These are phyloP conservation scores for Monilinia aucupariae DNA, from an alignment of 2,329 filamentous ascomycete genomes.

Conservation along the genomic window DNA sequence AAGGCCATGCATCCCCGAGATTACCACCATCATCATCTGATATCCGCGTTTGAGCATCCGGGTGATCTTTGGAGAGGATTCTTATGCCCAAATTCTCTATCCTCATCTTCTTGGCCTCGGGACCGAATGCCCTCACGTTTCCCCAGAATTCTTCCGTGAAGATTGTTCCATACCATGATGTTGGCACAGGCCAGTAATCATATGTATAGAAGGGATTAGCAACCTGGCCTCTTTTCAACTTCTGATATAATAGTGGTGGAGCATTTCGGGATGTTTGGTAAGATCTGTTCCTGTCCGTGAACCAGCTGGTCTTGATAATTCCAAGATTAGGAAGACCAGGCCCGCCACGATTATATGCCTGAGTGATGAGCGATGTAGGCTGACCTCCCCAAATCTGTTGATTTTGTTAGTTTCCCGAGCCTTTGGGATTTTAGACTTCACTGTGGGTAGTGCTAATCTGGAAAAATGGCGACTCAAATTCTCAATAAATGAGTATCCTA, in stretches of 20 bases:
- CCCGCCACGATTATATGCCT: constrained; percentile 1
- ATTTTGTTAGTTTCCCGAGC: too few species aligned
- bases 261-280: constrained; percentile 5
- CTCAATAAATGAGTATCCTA: constrained; percentile 10
- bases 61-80: not conserved
- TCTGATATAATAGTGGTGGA: not conserved
- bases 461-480: not conserved
- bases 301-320: constrained; percentile 2
- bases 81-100: not conserved
- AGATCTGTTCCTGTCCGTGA: constrained; percentile 1
- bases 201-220: constrained; percentile 3
- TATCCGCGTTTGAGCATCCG: not conserved
- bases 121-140: not conserved
- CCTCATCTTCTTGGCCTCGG: not conserved
- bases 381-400: constrained; percentile 4
- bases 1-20: not conserved
- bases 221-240: not conserved
- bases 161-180: not conserved
- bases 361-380: not conserved
- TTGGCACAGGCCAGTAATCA: constrained; percentile 3
- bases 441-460: too few species aligned
- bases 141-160: not conserved
- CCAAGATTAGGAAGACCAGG: constrained; percentile 3
- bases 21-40: not conserved
- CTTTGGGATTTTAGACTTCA: not conserved